Base-by-base conservation (phyloP, 169 alveolate genomes). In the Eimeria brunetti region DNA sequence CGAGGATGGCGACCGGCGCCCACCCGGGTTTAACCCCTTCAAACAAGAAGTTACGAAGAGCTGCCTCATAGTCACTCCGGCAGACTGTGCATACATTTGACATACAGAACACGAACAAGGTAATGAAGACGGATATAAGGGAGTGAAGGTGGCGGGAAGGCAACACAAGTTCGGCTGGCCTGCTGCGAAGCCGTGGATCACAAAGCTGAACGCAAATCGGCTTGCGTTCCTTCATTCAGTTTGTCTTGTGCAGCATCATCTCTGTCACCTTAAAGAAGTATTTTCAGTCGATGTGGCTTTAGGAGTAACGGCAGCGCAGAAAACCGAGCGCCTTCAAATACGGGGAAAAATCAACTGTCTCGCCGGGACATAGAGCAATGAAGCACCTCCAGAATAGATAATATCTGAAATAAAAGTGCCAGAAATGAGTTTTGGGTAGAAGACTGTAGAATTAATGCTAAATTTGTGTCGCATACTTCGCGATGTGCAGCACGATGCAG, bases 1-100 rank as follows among this genome's bases (percentile, higher is more conserved):
- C 67, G 89, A 81, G 18, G 89, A 81, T 18, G 89, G 89, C 71
- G 89, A 30, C n/a, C 89, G 69, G 49, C 89, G 71, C 73, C 73
- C 64, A n/a, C 51, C 20, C 67, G 33, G 24, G 89, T 44, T 41
- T 0, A 22, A 60, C 7, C 85, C 85, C 33, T 75, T 41, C 85
- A 75, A 2, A 44, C 85, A 75, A 44, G 85, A 46, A 22, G 58
- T 27, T 16, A 60, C 62, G 24, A 75, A 20, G 85, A 24, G 62
- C 24, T 75, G 85, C 38, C 85, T 75, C 85, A 75, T 75, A 33
- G 49, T 69, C 49, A 33, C 49, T 69, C 78, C 78, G 9, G 44
- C 27, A 69, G 49, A 69, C 7, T 33, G 46, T 27, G 8, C 24
- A 22, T 33, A 14, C 14, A 69, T 22, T 5, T 69, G 22, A 5